Evolutionary conservation across 108 stramenopile species (phyloP).

Genomic region (Bacterosira constricta): DNA sequence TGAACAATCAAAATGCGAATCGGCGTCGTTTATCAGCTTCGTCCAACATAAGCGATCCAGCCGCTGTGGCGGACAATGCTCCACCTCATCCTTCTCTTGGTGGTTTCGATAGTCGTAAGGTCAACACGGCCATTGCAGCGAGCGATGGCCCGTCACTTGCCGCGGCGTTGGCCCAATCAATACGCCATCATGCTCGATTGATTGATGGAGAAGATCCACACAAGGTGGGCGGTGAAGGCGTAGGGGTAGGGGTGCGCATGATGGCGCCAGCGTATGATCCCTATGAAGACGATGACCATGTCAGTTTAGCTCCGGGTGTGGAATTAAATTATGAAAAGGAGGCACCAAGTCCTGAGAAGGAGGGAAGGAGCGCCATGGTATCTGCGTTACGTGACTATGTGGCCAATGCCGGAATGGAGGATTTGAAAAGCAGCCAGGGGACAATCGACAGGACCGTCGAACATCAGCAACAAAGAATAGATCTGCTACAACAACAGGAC

Average conservation of each 20-base stretch:
- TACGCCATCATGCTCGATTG: constrained; percentile 36
- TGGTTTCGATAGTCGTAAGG: neutral
- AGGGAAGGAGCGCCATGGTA: neutral
- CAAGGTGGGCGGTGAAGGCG: neutral
- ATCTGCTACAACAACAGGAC: neutral
- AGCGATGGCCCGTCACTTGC: constrained; percentile 18
- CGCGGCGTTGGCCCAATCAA: constrained; percentile 29
- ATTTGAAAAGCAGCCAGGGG: neutral
- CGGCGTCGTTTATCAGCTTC: too few relatives aligned
- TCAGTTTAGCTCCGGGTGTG: constrained; percentile 18
- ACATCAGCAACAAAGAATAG: neutral
- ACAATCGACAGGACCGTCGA: neutral
- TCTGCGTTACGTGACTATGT: constrained; percentile 11
- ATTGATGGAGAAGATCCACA: constrained; percentile 24
- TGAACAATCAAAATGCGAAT: too few relatives aligned
- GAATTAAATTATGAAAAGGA: constrained; percentile 27
- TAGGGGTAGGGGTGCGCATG: neutral
- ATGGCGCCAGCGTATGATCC: constrained; percentile 2
- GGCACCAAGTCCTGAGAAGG: neutral
- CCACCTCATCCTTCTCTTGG: too few relatives aligned
- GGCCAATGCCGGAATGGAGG: constrained; percentile 11
- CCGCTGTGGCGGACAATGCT: too few relatives aligned
- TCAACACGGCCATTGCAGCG: constrained; percentile 2
- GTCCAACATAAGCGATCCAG: too few relatives aligned
- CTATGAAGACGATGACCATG: constrained; percentile 28